Evolutionary conservation across 768 basidiomycete species (phyloP).

Genomic region (Erythrobasidium yunnanense): DNA sequence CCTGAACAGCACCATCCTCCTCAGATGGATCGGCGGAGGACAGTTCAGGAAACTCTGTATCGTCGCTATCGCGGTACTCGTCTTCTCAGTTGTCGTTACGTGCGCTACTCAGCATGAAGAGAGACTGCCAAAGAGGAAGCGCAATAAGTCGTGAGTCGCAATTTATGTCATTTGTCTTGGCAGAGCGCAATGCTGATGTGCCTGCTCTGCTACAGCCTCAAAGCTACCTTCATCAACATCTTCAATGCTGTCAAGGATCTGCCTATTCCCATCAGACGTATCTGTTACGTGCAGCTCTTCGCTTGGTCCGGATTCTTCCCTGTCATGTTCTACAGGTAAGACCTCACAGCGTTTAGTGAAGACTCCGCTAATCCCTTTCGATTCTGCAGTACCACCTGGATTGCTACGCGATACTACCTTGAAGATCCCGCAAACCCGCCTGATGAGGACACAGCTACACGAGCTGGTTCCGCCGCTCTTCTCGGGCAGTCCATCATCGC

Average conservation of each 20-base stretch:
- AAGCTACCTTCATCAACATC: constrained; percentile 43
- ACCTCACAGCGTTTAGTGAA: no score
- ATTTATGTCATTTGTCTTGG: constrained; percentile 14
- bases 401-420: constrained; percentile 29
- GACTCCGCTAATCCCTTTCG: no score
- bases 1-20: constrained; percentile 64
- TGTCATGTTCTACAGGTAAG: constrained; percentile 21
- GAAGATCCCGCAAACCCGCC: constrained; percentile 29
- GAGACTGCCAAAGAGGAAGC: constrained; percentile 42
- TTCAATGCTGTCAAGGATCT: constrained; percentile 20
- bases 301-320: constrained; percentile 36
- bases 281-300: constrained; percentile 37
- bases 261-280: constrained; percentile 32
- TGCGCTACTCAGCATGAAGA: constrained; percentile 67
- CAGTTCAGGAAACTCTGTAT: constrained; percentile 97
- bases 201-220: not conserved
- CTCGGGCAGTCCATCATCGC: constrained; percentile 64
- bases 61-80: constrained; percentile 66
- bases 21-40: constrained; percentile 60
- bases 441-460: constrained; percentile 56
- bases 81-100: constrained; percentile 72
- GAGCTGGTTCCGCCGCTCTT: constrained; percentile 71
- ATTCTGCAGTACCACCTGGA: constrained; percentile 34
- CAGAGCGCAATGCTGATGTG: constrained; percentile 6
- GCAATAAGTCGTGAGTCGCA: constrained; percentile 42